Evolutionary conservation across 1,284 basidiomycete genomes (phyloP).

Genomic region (Sporisorium exsertum): DNA sequence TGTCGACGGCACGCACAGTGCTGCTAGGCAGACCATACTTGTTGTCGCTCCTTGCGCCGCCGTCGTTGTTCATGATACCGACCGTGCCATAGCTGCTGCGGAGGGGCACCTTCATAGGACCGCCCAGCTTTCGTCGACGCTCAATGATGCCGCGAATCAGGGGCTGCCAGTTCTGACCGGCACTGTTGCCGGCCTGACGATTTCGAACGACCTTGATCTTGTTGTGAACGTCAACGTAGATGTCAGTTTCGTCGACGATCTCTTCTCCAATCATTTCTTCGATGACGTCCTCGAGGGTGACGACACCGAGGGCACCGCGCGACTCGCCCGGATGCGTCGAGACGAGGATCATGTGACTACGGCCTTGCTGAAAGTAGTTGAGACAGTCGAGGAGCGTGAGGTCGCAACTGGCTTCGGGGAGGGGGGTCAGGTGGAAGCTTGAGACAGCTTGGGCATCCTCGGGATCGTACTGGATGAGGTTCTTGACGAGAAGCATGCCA

Average conservation of each 20-base stretch:
- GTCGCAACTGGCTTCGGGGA: conserved; percentile 87
- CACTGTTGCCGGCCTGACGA: conserved; percentile 24
- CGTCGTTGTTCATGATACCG: conserved; percentile 25
- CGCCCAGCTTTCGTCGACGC: conserved; percentile 61
- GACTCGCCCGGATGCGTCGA: conserved; percentile 83
- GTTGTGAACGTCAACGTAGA: conserved; percentile 66
- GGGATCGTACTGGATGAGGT: conserved; percentile 92
- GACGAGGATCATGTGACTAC: conserved; percentile 90
- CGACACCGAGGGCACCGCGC: conserved; percentile 76
- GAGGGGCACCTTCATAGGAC: conserved; percentile 56
- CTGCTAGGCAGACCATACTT: conserved; percentile 47
- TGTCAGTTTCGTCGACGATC: conserved; percentile 68
- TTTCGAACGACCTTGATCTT: conserved; percentile 62
- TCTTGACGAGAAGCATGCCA: conserved; percentile 79
- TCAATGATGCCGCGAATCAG: conserved; percentile 68
- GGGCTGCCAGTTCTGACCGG: conserved; percentile 61
- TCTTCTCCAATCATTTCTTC: conserved; percentile 74
- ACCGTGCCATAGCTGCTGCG: conserved; percentile 61
- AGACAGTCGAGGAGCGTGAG: conserved; percentile 75
- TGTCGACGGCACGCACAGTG: conserved; percentile 50
- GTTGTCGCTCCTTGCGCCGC: conserved; percentile 14
- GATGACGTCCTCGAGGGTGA: conserved; percentile 72
- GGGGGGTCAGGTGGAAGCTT: conserved; percentile 73
- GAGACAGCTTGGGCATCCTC: conserved; percentile 80
- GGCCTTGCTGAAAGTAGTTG: conserved; percentile 82